These are phyloP conservation scores for Trichoderma asperelloides DNA, from an alignment of 495 filamentous ascomycete genomes.

Conservation along the genomic window DNA sequence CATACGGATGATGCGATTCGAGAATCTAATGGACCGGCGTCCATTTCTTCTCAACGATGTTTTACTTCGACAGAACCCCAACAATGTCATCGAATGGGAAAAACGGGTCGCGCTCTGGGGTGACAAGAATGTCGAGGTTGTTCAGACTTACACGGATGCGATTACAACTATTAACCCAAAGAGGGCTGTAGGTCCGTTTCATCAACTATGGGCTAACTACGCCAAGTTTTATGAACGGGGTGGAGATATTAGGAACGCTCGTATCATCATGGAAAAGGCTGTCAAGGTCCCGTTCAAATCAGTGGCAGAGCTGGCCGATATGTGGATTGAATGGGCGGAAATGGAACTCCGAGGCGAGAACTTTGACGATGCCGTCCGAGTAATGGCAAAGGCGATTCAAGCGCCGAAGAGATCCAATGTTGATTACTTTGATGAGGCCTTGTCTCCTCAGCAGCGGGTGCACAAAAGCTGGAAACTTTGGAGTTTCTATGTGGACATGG, in stretches of 20 bases:
- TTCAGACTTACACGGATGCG: slow-evolving; percentile 91
- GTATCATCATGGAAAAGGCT: slow-evolving; percentile 94
- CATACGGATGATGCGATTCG: slow-evolving; percentile 95
- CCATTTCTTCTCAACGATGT: slow-evolving; percentile 98
- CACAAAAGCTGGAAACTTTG: slow-evolving; percentile 99
- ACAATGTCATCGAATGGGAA: slow-evolving; percentile 96
- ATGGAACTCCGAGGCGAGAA: slow-evolving; percentile 95
- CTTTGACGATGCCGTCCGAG: slow-evolving; percentile 84
- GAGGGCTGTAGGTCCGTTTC: slow-evolving; percentile 88
- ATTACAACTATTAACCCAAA: slow-evolving; percentile 90
- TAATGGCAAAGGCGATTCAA: slow-evolving; percentile 96
- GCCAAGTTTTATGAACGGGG: slow-evolving; percentile 95
- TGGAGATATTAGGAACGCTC: slow-evolving; percentile 72
- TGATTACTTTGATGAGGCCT: slow-evolving; percentile 94
- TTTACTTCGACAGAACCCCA: slow-evolving; percentile 85
- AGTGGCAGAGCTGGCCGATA: slow-evolving; percentile 88
- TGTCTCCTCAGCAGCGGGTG: slow-evolving; percentile 90
- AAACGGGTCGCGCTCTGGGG: slow-evolving; percentile 94
- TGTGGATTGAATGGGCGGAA: slow-evolving; percentile 98
- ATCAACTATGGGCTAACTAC: slow-evolving; percentile 94
- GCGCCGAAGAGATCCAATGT: slow-evolving; percentile 90
- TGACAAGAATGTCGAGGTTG: slow-evolving; percentile 81
- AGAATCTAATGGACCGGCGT: slow-evolving; percentile 94
- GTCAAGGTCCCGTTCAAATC: slow-evolving; percentile 96
- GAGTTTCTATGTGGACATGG: slow-evolving; percentile 98